Evolutionary conservation across 306 rosid species (phyloP).

Genomic region (Vigna reflexopilosa): DNA sequence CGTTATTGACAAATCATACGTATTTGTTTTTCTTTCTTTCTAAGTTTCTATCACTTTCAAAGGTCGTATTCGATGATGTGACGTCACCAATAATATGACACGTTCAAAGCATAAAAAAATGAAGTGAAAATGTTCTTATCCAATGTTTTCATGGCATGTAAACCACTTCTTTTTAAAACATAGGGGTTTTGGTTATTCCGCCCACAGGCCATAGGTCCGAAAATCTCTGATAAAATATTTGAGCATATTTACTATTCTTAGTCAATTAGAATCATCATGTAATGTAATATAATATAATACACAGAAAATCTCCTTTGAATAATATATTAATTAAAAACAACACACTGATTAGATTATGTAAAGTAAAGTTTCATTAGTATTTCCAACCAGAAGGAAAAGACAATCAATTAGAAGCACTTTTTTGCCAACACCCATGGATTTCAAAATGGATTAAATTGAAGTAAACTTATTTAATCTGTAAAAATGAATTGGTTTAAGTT

Average conservation of each 20-base stretch:
- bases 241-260: slow-evolving; percentile 16
- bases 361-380: background rate
- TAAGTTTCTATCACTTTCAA: slow-evolving; percentile 32
- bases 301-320: background rate
- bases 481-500: background rate
- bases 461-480: no score
- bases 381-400: background rate
- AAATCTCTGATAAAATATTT: background rate
- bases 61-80: slow-evolving; percentile 31
- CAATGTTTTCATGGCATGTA: background rate
- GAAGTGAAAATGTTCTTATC: background rate
- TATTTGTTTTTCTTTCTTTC: background rate
- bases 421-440: background rate
- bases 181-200: background rate
- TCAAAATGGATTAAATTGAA: no score
- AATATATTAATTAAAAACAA: background rate
- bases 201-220: slow-evolving; percentile 7
- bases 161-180: background rate
- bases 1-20: background rate
- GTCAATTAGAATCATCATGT: background rate
- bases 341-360: background rate
- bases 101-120: background rate
- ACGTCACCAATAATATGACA: slow-evolving; percentile 13
- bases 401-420: background rate
- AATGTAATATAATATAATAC: background rate